Evolutionary conservation across 1,284 basidiomycete species (phyloP).

Genomic region (Apiotrichum veenhuisii): DNA sequence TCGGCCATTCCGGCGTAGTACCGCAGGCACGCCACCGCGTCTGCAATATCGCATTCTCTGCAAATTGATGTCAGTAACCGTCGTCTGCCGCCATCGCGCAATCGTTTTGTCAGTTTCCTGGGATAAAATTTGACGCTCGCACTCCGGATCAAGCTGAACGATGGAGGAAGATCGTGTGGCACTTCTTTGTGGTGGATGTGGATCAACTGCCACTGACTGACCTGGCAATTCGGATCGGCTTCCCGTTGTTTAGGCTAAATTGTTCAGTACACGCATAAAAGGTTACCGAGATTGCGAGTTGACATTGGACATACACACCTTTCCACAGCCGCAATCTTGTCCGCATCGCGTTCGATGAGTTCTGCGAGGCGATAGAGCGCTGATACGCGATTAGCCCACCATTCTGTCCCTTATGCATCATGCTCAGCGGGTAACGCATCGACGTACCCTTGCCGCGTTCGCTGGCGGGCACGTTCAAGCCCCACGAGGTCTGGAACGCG

Average conservation of each 20-base stretch:
- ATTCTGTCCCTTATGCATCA: no score
- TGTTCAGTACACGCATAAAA: not conserved
- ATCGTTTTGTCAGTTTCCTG: no score
- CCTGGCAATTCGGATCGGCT: constrained; percentile 70
- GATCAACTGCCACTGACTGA: constrained; percentile 9
- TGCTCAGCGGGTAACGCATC: not conserved
- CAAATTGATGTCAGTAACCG: not conserved
- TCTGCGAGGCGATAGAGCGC: constrained; percentile 82
- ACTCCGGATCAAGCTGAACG: not conserved
- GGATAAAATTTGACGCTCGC: no score
- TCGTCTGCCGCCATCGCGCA: no score
- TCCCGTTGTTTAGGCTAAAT: constrained; percentile 64
- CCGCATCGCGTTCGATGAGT: constrained; percentile 75
- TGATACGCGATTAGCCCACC: not conserved
- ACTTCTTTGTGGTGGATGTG: not conserved
- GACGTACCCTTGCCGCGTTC: constrained; percentile 61
- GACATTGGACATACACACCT: constrained; percentile 34
- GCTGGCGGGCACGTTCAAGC: constrained; percentile 75
- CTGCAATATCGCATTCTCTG: constrained; percentile 76
- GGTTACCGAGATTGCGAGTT: constrained; percentile 47
- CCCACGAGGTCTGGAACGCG: constrained; percentile 82
- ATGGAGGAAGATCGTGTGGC: no score
- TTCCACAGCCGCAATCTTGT: constrained; percentile 69
- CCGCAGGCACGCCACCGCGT: constrained; percentile 72
- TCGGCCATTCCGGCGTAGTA: constrained; percentile 69